Evolutionary conservation across 306 rosid species (phyloP).

Genomic region (Glycyrrhiza uralensis): DNA sequence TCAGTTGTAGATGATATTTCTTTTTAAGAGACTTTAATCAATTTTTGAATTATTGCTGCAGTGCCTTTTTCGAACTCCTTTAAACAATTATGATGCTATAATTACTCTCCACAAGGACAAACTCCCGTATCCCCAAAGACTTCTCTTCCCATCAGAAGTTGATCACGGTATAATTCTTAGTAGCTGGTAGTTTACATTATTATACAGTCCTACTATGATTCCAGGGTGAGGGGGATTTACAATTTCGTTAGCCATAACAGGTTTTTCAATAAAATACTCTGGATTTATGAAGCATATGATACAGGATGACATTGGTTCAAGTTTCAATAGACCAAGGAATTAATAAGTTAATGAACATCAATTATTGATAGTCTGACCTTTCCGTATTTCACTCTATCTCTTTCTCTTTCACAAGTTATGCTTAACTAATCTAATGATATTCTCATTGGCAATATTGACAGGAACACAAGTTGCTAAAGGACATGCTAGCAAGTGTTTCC

Average conservation of each 20-base stretch:
- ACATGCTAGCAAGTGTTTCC: constrained; percentile 61
- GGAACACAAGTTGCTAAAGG: constrained; percentile 68
- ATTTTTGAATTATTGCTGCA: constrained; percentile 42
- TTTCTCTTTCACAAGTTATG: background rate
- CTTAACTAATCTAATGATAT: constrained; percentile 16
- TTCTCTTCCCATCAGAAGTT: constrained; percentile 82
- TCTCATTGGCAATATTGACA: constrained; percentile 27
- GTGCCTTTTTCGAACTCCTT: constrained; percentile 92
- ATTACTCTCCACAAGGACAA: constrained; percentile 83
- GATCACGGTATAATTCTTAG: constrained; percentile 49
- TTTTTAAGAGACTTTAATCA: background rate
- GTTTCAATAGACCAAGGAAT: background rate
- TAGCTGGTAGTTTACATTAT: background rate
- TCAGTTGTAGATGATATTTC: constrained; percentile 5
- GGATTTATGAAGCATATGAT: background rate
- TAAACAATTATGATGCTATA: constrained; percentile 81
- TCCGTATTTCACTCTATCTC: background rate
- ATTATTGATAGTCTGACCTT: background rate
- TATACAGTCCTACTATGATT: background rate
- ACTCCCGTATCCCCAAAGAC: constrained; percentile 82
- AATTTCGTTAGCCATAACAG: background rate
- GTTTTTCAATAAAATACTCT: constrained; percentile 3
- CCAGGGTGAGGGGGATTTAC: background rate
- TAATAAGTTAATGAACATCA: background rate
- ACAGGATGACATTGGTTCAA: background rate